Conservation (phyloP, 352 stramenopile genomes). For the Phytophthora brassicae region DNA sequence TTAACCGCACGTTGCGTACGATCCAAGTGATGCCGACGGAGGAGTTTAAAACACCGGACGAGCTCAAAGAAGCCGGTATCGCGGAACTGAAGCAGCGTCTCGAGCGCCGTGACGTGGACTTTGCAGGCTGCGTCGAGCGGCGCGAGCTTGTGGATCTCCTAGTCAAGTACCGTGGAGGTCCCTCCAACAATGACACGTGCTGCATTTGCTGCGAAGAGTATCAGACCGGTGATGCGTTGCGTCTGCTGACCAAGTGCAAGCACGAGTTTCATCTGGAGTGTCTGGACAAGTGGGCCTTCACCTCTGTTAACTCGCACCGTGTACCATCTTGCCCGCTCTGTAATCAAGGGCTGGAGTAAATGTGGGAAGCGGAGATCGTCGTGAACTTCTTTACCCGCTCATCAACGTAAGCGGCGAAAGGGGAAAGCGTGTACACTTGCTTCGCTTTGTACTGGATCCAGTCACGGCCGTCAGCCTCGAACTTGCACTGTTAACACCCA, state of each 20-base stretch:
- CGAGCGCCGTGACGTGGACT: constrained; percentile 62
- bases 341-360: constrained; percentile 76
- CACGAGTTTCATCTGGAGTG: constrained; percentile 90
- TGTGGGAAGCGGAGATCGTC: not conserved
- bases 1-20: constrained; percentile 69
- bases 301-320: constrained; percentile 66
- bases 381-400: not conserved
- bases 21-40: constrained; percentile 85
- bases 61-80: constrained; percentile 57
- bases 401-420: constrained; percentile 1
- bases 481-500: constrained; percentile 8
- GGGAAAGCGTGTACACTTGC: constrained; percentile 9
- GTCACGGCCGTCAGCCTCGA: constrained; percentile 7
- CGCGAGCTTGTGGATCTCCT: constrained; percentile 71
- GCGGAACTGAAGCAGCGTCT: constrained; percentile 78
- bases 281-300: constrained; percentile 88
- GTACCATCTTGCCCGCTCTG: constrained; percentile 79
- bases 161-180: constrained; percentile 71
- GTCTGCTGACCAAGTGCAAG: constrained; percentile 79
- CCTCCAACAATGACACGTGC: constrained; percentile 85
- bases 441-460: constrained; percentile 8
- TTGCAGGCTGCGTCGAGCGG: constrained; percentile 65
- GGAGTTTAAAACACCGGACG: constrained; percentile 65
- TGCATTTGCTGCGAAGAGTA: constrained; percentile 90
- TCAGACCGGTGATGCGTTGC: constrained; percentile 71